Evolutionary conservation across 1,139 yeast genomes (phyloP).

Genomic region (Candida labiduridarum): DNA sequence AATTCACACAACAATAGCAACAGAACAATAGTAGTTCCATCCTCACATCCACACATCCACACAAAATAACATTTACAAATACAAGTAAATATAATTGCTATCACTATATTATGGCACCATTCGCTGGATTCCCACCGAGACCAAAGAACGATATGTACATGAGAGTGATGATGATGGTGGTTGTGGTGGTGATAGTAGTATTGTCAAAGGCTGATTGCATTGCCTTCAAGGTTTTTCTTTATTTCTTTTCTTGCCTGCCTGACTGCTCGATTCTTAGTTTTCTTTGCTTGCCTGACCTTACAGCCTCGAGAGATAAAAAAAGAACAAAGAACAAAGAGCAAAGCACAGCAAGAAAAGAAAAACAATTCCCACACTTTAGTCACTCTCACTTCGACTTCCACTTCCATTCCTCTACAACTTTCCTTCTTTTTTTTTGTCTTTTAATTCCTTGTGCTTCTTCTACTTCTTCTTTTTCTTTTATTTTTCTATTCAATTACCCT

Average conservation of each 20-base stretch:
- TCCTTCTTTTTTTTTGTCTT: background rate
- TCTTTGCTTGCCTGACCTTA: background rate
- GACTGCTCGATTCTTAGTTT: background rate
- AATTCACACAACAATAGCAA: background rate
- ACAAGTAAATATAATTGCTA: too few relatives aligned
- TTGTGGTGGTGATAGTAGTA: too few relatives aligned
- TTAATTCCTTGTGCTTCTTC: background rate
- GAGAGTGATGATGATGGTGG: too few relatives aligned
- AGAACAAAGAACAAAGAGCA: background rate
- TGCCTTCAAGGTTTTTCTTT: background rate
- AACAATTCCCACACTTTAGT: background rate
- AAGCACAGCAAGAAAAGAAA: background rate
- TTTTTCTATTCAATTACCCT: background rate
- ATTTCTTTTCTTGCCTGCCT: background rate
- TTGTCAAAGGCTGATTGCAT: too few relatives aligned
- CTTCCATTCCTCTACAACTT: background rate
- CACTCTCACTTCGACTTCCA: background rate
- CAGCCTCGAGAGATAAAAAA: constrained; percentile 1
- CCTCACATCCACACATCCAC: background rate
- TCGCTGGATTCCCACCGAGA: background rate
- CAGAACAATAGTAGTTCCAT: background rate
- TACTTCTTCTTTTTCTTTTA: background rate
- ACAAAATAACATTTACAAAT: background rate
- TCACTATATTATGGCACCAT: background rate
- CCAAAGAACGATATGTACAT: too few relatives aligned